Percentiles rank a stretch among this genome's conserved stretches.
These are phyloP conservation scores for Trichoderma guizhouense DNA, from an alignment of 2,329 filamentous ascomycete species.

Conservation along the genomic window DNA sequence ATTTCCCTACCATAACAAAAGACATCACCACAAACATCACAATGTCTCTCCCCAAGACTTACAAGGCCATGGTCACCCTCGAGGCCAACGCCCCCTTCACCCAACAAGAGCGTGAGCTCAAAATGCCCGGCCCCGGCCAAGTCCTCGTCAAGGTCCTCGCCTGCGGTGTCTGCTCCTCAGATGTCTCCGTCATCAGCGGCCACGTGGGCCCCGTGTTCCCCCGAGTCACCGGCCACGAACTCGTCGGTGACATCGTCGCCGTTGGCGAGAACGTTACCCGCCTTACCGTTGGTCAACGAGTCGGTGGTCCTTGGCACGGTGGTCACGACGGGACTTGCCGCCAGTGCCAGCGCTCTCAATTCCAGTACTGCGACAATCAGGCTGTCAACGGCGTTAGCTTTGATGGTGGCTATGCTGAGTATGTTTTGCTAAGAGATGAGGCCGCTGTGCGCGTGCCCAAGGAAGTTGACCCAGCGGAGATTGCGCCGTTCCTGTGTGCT, in stretches of 20 bases:
- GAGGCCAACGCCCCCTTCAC: conserved; percentile 49
- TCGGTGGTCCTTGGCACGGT: conserved; percentile 49
- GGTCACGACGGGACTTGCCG: conserved; percentile 61
- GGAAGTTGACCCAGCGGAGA: conserved; percentile 48
- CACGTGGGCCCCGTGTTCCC: conserved; percentile 55
- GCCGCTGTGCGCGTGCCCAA: conserved; percentile 55
- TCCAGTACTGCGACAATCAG: conserved; percentile 65
- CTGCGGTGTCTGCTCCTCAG: conserved; percentile 69
- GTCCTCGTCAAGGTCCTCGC: conserved; percentile 69
- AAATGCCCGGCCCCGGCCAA: conserved; percentile 54
- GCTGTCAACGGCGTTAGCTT: conserved; percentile 62
- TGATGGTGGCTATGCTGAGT: conserved; percentile 68
- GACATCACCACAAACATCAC: not conserved
- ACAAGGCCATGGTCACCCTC: conserved; percentile 62
- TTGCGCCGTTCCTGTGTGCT: conserved; percentile 61
- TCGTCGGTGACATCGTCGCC: conserved; percentile 62
- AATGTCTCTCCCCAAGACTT: conserved; percentile 57
- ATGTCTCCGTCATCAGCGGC: conserved; percentile 47
- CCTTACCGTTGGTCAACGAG: conserved; percentile 59
- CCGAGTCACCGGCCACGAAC: conserved; percentile 65
- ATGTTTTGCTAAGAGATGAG: conserved; percentile 57
- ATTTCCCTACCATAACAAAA: not conserved
- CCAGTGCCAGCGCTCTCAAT: conserved; percentile 59
- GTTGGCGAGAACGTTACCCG: conserved; percentile 53
- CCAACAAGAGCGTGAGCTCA: conserved; percentile 59